Evolutionary conservation across 352 stramenopile genomes (phyloP).

Genomic region (Pythium aphanidermatum): DNA sequence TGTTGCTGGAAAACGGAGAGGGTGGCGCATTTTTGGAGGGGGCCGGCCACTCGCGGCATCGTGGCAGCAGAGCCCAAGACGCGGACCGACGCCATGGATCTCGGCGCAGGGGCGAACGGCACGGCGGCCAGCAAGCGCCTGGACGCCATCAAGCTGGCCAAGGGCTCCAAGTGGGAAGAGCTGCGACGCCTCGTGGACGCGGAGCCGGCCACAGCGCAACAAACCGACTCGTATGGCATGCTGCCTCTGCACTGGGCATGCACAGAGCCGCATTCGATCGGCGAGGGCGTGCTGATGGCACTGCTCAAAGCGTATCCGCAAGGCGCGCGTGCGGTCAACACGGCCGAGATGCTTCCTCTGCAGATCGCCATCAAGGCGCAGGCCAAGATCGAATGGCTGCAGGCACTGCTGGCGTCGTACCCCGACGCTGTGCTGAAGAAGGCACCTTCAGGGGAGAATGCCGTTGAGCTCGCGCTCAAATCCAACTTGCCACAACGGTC

Average conservation of each 20-base stretch:
- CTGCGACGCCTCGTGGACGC: conserved; percentile 66
- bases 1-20: too few relatives aligned
- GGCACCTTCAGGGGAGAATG: conserved; percentile 62
- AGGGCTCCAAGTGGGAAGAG: conserved; percentile 76
- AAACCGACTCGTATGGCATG: conserved; percentile 85
- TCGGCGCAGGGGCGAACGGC: neutral
- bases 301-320: conserved; percentile 75
- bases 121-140: conserved; percentile 40
- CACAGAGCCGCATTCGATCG: conserved; percentile 73
- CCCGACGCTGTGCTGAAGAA: conserved; percentile 79
- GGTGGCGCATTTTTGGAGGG: conserved; percentile 1
- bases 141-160: conserved; percentile 82
- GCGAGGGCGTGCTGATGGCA: conserved; percentile 62
- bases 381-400: conserved; percentile 82
- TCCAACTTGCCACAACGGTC: conserved; percentile 44
- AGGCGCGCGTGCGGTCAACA: conserved; percentile 62
- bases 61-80: too few relatives aligned
- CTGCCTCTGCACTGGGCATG: conserved; percentile 85
- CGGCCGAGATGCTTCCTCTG: conserved; percentile 77
- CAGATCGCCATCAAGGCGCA: conserved; percentile 87
- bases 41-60: neutral
- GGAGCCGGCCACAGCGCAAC: conserved; percentile 58
- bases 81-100: neutral
- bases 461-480: conserved; percentile 66
- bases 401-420: conserved; percentile 76